Evolutionary conservation across 1,139 yeast genomes (phyloP), one percentile per base, ranked within the genome.

Genomic region (Candida neerlandica): DNA sequence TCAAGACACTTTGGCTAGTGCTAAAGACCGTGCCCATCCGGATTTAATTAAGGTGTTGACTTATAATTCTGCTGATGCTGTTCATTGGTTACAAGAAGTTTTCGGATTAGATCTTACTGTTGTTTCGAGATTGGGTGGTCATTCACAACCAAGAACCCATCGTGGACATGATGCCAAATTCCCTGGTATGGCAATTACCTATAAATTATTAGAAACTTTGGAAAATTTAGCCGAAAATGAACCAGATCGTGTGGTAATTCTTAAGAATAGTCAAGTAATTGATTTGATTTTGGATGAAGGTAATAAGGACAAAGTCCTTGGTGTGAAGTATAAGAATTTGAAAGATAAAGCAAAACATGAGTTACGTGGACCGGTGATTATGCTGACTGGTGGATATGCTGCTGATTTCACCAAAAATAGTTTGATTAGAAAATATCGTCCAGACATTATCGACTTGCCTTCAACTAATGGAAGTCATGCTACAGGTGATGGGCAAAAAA

Each of bases 321-420:
- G 86, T 4, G 82, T 85, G 4, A 70, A 70, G 41, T 83, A 76
- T 59, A 73, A 70, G 50, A 72, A 75, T 56, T 67, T 69, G 54
- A 64, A 65, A 53, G 56, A 74, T 66, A 58, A 69, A 55, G 56
- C 61, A 40, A 71, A 69, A 47, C 61, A 58, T 43, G 69, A 70
- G 46, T 45, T 77, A 6, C 49, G 56, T 7, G 86, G 85, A 1
- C 85, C 86, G 0, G 89, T 88, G 2, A 79, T 89, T 34, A 75
- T 89, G 70, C 84, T 92, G 33, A 86, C 96, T 1, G 96, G 96
- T 46, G 96, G 96, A 1, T 88, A 78, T 70, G 85, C 85, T 51
- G 80, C 83, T 46, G 79, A 83, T 64, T 78, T 83, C 65, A 77
- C 82, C 41, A 76, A 76, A 53, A 71, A 76, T 53, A 77, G 82